Conservation (phyloP, 2,329 filamentous ascomycete genomes). For the Paraphaeosphaeria sporulosa region DNA sequence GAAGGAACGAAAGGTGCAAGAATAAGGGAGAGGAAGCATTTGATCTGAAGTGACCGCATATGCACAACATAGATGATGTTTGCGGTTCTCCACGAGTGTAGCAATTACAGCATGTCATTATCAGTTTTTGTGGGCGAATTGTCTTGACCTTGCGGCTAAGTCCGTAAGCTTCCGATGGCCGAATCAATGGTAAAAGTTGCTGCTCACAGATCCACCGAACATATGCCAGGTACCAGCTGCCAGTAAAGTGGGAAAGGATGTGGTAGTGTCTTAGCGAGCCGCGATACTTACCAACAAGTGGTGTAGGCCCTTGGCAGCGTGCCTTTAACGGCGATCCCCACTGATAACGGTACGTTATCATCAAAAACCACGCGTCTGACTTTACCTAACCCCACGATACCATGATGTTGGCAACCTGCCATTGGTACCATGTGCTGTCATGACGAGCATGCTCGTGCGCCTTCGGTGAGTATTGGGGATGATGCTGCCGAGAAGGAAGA, state of each 20-base stretch:
- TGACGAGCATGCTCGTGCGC: not conserved
- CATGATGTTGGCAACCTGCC: not conserved
- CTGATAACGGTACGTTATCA: slow-evolving; percentile 22
- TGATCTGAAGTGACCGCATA: not conserved
- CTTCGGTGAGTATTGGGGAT: not conserved
- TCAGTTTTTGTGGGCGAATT: not conserved
- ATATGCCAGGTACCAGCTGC: slow-evolving; percentile 1
- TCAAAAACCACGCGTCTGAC: not conserved
- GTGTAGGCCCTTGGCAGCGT: slow-evolving; percentile 19
- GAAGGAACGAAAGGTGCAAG: not conserved
- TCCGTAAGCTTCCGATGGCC: not conserved
- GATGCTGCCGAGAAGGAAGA: not conserved
- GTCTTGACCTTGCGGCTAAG: not conserved
- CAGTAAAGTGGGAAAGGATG: not conserved
- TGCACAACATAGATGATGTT: not conserved
- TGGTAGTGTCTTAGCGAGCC: slow-evolving; percentile 13
- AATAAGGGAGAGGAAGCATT: not conserved
- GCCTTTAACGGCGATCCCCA: slow-evolving; percentile 3
- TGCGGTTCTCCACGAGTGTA: not conserved
- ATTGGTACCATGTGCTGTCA: not conserved
- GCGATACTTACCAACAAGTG: not conserved
- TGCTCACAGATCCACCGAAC: not conserved
- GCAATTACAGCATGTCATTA: not conserved
- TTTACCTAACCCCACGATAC: slow-evolving; percentile 19
- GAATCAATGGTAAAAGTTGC: not conserved